Conservation (phyloP, 129 eudicot genomes). For the carrot (Daucus carota) region DH1_v3.0 NC_030384.2:25245001-25245500, state of each 20-base stretch:
- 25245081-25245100: constrained; percentile 66
- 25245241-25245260: constrained; percentile 41
- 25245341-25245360: constrained; percentile 59
- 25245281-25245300: constrained; percentile 44
- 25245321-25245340: constrained; percentile 59
- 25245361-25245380: constrained; percentile 29
- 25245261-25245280: constrained; percentile 56
- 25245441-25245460: constrained; percentile 75
- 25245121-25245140: constrained; percentile 39
- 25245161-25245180: constrained; percentile 96
- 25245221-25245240: constrained; percentile 53
- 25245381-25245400: constrained; percentile 38
- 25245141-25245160: constrained; percentile 92
- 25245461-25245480: constrained; percentile 68
- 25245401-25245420: constrained; percentile 24
- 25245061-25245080: constrained; percentile 69
- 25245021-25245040: constrained; percentile 43
- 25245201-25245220: constrained; percentile 72
- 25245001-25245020: neutral
- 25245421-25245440: constrained; percentile 38
- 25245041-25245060: constrained; percentile 33
- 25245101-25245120: constrained; percentile 47
- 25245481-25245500: constrained; percentile 36
- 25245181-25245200: constrained; percentile 76
- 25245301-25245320: constrained; percentile 55